A percentile compares a stretch with the other conserved stretches of the same genome.
phyloP scores from a whole-genome alignment of 2,329 filamentous ascomycete genomes.

The Aspergillus cejpii region DNA sequence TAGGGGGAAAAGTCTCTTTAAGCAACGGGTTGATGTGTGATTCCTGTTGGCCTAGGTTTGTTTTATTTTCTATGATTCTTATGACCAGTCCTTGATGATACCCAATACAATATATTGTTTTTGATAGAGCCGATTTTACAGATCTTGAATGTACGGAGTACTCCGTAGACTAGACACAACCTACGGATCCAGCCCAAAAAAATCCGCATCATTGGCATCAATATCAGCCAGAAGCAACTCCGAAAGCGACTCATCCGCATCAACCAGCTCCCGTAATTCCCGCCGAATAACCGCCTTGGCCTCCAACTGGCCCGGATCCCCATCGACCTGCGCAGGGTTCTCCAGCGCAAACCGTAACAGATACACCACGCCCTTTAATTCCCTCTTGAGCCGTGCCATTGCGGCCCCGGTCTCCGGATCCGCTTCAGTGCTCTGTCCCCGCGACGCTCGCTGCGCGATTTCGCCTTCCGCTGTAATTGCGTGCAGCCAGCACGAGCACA shows the following conservation, averaged over 20 bases:
- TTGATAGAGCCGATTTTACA: no score
- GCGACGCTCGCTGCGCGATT: constrained; percentile 3
- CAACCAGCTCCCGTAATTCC: constrained; percentile 33
- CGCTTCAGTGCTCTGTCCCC: neutral
- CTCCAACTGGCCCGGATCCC: constrained; percentile 17
- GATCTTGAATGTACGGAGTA: no score
- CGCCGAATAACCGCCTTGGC: constrained; percentile 27
- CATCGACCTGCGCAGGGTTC: constrained; percentile 18
- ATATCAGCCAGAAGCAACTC: constrained; percentile 23
- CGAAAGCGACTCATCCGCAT: constrained; percentile 30
- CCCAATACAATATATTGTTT: no score
- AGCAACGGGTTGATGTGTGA: constrained; percentile 60
- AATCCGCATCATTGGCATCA: constrained; percentile 13
- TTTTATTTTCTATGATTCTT: neutral
- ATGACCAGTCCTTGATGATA: constrained; percentile 1
- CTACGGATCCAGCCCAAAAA: constrained; percentile 10
- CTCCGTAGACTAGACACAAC: neutral
- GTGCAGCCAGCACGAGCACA: constrained; percentile 59
- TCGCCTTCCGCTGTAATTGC: constrained; percentile 36
- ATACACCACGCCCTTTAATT: constrained; percentile 25
- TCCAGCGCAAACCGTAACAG: constrained; percentile 28
- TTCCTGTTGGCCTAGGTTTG: neutral
- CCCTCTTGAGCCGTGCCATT: constrained; percentile 20
- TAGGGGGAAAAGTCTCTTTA: constrained; percentile 89
- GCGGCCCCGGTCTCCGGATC: constrained; percentile 2